Conservation (phyloP, 768 basidiomycete species). For the Kondoa subrosea region DNA sequence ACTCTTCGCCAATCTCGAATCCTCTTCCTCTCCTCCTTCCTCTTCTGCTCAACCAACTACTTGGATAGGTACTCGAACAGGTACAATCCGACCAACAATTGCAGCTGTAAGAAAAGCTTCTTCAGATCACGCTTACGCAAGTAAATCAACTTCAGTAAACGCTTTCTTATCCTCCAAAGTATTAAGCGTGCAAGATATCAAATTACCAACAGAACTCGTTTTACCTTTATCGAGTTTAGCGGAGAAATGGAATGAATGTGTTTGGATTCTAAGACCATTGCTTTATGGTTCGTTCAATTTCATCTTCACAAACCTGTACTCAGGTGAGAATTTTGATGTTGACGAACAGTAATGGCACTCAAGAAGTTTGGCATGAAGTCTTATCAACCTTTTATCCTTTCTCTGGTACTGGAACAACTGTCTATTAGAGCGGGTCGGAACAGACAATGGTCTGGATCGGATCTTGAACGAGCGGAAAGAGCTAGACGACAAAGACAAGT, state of each 20-base stretch:
- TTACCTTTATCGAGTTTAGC: conserved; percentile 17
- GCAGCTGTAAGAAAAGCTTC: not conserved
- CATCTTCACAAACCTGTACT: too few species aligned
- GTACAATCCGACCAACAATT: not conserved
- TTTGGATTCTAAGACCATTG: conserved; percentile 27
- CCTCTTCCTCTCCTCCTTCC: conserved; percentile 5
- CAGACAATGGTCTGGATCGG: conserved; percentile 17
- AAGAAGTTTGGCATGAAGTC: conserved; percentile 25
- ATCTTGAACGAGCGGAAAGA: conserved; percentile 23
- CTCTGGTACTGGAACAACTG: conserved; percentile 27
- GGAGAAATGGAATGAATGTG: conserved; percentile 22
- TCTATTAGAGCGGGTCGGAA: conserved; percentile 14
- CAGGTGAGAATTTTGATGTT: not conserved
- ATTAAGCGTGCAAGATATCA: conserved; percentile 24
- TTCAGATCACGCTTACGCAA: not conserved
- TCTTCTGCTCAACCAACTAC: not conserved
- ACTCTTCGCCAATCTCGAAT: conserved; percentile 14
- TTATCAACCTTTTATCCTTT: conserved; percentile 27
- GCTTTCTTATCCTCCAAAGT: conserved; percentile 25
- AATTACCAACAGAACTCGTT: conserved; percentile 27
- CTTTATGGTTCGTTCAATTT: conserved; percentile 26
- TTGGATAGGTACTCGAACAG: conserved; percentile 9
- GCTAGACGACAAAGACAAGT: conserved; percentile 18
- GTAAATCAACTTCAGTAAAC: conserved; percentile 4
- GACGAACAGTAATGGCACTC: conserved; percentile 22